Evolutionary conservation across 208 protist species (phyloP), one percentile per base, ranked within the genome.

Genomic region (Leishmania mexicana): DNA sequence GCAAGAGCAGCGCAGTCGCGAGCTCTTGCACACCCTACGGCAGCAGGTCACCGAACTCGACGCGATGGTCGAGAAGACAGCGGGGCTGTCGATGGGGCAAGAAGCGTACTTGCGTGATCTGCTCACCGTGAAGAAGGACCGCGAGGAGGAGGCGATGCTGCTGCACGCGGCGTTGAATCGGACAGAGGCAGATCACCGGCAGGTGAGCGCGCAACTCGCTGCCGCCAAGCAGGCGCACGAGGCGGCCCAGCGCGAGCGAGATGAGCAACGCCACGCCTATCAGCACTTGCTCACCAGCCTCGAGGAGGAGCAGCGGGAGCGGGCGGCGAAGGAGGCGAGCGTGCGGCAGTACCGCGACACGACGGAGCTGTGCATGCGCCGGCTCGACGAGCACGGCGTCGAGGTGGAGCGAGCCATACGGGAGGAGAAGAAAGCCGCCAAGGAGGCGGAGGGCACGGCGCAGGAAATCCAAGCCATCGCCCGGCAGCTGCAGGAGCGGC

Each of bases 51-150:
- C 90, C 2, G 96, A 99, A 58, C 91, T 99, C 8, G 98, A 96
- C 67, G 78, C 94, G 35, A 81, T 99, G 35, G 97, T 99, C 19
- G 98, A 99, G 78, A 95, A 98, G 79, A 98, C 93, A 64, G 95
- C 94, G 4, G 95, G 95, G 10, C 91, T 99, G 58, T 96, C 92
- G 62, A 83, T 99, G 49, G 97, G 98, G 8, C 97, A 99, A 75
- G 98, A 99, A 81, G 91, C 93, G 38, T 96, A 98, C 72, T 89
- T 99, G 42, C 97, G 98, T 57, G 98, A 99, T 45, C 90, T 99
- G 21, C 85, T 98, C 67, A 75, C 92, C 1, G 87, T 90, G 7
- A 99, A 99, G 84, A 96, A 98, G 80, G 93, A 98, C 47, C 87
- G 98, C 11, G 94, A 98, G 60, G 96, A 96, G 62, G 97, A 99